A percentile compares a stretch with the other conserved stretches of the same genome.
These are phyloP conservation scores for Podila clonocystis DNA, from an alignment of 192 early-diverging fungal species.

Conservation along the genomic window DNA sequence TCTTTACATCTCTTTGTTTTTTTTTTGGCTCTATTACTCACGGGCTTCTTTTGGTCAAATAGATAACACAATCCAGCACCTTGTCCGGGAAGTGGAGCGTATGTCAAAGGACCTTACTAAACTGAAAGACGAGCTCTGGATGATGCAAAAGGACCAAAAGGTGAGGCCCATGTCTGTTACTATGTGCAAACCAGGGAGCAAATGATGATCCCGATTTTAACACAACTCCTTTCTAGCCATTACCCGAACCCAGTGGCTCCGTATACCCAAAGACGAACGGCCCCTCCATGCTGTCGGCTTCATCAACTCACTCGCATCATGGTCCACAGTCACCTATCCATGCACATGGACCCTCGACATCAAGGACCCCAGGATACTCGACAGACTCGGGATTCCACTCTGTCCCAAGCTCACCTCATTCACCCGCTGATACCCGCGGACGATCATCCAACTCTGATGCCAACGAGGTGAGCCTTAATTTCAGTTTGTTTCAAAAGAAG, in stretches of 20 bases:
- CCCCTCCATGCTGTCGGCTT: conserved; percentile 25
- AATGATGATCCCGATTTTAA: neutral
- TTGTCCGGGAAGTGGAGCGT: conserved; percentile 44
- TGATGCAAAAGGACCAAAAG: conserved; percentile 51
- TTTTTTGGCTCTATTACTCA: too few species aligned
- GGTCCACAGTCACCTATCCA: conserved; percentile 42
- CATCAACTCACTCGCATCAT: conserved; percentile 12
- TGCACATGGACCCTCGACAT: conserved; percentile 11
- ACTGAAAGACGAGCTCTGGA: conserved; percentile 48
- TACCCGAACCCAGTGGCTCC: conserved; percentile 41
- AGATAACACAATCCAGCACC: conserved; percentile 52
- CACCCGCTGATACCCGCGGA: conserved; percentile 35
- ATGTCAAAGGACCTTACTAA: conserved; percentile 51
- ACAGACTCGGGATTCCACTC: conserved; percentile 51
- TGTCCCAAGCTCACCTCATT: conserved; percentile 45
- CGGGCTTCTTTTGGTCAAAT: neutral
- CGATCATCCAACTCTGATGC: conserved; percentile 16
- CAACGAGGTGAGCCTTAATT: conserved; percentile 19
- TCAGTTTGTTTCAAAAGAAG: neutral
- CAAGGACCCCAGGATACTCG: conserved; percentile 23
- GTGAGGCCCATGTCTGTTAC: neutral
- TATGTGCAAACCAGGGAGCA: neutral
- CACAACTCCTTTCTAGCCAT: conserved; percentile 3
- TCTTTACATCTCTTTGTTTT: neutral
- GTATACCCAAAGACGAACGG: conserved; percentile 34